Evolutionary conservation across 164 flowering plant species (phyloP).

Genomic region (Stephania japonica): DNA sequence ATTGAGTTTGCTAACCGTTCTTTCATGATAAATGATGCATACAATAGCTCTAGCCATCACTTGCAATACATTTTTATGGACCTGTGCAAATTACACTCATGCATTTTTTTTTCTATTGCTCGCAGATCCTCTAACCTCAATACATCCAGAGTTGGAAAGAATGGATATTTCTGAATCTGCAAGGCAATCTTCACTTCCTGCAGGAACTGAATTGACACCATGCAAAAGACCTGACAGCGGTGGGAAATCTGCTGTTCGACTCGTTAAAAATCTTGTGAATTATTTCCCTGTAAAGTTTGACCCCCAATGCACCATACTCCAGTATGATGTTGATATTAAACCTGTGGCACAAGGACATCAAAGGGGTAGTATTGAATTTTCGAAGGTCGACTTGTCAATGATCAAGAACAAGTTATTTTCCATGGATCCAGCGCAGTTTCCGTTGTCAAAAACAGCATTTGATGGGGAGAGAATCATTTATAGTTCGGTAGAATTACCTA

Average conservation of each 20-base stretch:
- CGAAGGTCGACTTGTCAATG: slow-evolving; percentile 24
- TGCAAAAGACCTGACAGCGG: slow-evolving; percentile 46
- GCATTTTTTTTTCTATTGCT: not conserved
- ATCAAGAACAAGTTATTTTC: slow-evolving; percentile 33
- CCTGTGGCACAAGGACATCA: slow-evolving; percentile 16
- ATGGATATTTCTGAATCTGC: not conserved
- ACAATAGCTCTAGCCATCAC: too few species aligned
- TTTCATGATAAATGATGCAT: too few species aligned
- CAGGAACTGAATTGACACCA: slow-evolving; percentile 12
- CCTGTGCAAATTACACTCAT: not conserved
- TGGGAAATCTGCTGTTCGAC: slow-evolving; percentile 15
- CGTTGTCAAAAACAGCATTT: slow-evolving; percentile 36
- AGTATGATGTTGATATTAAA: slow-evolving; percentile 43
- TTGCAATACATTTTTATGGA: not conserved
- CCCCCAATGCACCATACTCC: slow-evolving; percentile 23
- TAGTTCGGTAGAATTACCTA: slow-evolving; percentile 45
- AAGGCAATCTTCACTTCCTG: not conserved
- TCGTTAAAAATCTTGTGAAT: slow-evolving; percentile 31
- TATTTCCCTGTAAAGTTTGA: slow-evolving; percentile 40
- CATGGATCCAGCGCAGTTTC: slow-evolving; percentile 19
- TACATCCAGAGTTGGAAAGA: not conserved
- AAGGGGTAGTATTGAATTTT: slow-evolving; percentile 22
- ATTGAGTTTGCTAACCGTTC: too few species aligned
- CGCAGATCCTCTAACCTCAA: slow-evolving; percentile 3
- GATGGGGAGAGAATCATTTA: slow-evolving; percentile 66